Base-by-base conservation (phyloP, 805 yeast genomes). In the Teunomyces cretensis region DNA sequence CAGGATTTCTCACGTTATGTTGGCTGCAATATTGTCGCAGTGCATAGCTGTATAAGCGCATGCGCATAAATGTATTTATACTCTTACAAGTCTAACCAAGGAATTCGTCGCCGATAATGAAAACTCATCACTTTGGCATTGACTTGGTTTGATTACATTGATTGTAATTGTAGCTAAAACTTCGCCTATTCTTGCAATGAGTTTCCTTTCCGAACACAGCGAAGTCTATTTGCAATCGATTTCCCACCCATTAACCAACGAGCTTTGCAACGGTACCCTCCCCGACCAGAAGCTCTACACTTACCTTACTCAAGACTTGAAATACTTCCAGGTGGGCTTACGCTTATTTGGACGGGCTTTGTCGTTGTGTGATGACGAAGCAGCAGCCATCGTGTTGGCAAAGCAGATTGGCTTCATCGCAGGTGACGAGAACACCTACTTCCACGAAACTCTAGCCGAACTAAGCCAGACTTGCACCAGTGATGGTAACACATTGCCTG, bases 391-490 rank as follows among this genome's bases (percentile, higher is more conserved):
- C 17, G 56, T 58, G 0, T 48, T 79, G 22, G 75, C 78, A 1
- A 75, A 75, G 46, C 80, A 78, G 48, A 68, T 79, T 46, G 83
- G 82, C 1, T 75, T 76, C 49, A 61, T 79, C 30, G 65, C 75
- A 11, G 66, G 64, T 36, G 74, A 69, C 43, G 83, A 79, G 50
- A 76, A 77, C 52, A 67, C 68, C 38, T 79, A 79, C 49, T 79
- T 78, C 48, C 52, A 52, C 11, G 53, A 26, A 9, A 45, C 56
- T 5, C 47, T 68, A 35, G 28, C 37, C 1, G 66, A 69, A 31
- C 62, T 68, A 37, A 12, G 24, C 6, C 15, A 22, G 6, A 17
- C 22, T n/a, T 24, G 38, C 5, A 19, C n/a, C 12, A 24, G 38
- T 4, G 47, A 48, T 26, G 32, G 14, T 2, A 41, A 36, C 13